Evolutionary conservation across 2,329 filamentous ascomycete genomes (phyloP).

Genomic region (Microdochium bolleyi): DNA sequence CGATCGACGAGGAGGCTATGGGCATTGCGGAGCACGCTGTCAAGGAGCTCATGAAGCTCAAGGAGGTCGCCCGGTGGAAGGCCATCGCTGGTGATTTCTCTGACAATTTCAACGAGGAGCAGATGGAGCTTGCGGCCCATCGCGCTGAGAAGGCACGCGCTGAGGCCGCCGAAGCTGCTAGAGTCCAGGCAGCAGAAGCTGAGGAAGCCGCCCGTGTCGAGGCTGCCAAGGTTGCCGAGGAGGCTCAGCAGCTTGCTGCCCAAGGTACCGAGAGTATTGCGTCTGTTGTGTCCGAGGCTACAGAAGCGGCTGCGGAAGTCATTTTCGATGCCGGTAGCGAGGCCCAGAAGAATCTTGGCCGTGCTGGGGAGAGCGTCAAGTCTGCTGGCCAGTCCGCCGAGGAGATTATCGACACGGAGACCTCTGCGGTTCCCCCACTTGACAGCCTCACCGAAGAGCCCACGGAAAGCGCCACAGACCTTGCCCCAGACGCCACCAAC

Average conservation of each 20-base stretch:
- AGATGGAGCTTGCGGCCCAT: constrained; percentile 49
- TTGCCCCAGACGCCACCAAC: constrained; percentile 15
- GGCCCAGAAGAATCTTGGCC: constrained; percentile 17
- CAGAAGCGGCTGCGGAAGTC: constrained; percentile 3
- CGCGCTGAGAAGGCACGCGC: constrained; percentile 13
- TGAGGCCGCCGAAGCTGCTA: constrained; percentile 11
- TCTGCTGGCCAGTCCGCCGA: constrained; percentile 11
- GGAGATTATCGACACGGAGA: constrained; percentile 10
- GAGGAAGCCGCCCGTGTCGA: constrained; percentile 4
- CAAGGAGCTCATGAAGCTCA: constrained; percentile 70
- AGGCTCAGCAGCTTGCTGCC: constrained; percentile 5
- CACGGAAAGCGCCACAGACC: constrained; percentile 12
- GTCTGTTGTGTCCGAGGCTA: constrained; percentile 1
- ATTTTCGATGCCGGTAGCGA: constrained; percentile 13
- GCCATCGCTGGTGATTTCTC: constrained; percentile 64
- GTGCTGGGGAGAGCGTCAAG: constrained; percentile 6
- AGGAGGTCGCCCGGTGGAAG: constrained; percentile 81
- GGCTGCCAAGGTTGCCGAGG: constrained; percentile 15
- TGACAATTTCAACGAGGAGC: constrained; percentile 69
- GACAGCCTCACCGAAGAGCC: constrained; percentile 12
- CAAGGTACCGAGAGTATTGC: constrained; percentile 11
- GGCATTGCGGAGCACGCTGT: constrained; percentile 68
- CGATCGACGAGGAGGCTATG: constrained; percentile 76
- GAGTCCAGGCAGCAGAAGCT: no score
- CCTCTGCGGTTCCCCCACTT: constrained; percentile 12